Percentiles rank a stretch among this genome's conserved stretches.
These are phyloP conservation scores for Paecilomyces sp. DNA, from an alignment of 2,329 filamentous ascomycete species.

Conservation along the genomic window DNA sequence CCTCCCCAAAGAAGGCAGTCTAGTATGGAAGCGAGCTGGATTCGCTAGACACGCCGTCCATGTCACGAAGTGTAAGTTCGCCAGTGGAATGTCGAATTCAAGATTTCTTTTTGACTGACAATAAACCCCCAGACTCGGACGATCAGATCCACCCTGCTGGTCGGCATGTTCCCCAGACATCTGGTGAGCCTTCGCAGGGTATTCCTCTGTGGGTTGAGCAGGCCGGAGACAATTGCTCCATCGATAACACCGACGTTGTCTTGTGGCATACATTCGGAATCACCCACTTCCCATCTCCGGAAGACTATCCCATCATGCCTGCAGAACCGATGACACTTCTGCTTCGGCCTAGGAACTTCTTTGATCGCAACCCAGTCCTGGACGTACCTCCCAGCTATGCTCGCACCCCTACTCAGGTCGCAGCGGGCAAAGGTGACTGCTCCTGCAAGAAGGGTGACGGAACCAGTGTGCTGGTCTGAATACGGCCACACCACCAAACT, in stretches of 20 bases:
- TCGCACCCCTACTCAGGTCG: constrained; percentile 63
- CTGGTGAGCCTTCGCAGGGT: constrained; percentile 66
- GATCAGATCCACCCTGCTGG: constrained; percentile 79
- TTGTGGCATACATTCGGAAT: constrained; percentile 93
- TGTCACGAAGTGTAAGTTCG: constrained; percentile 72
- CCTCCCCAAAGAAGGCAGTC: constrained; percentile 69
- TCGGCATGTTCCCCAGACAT: constrained; percentile 81
- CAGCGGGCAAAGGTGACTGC: constrained; percentile 33
- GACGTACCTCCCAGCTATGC: constrained; percentile 73
- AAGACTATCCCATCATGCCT: constrained; percentile 91
- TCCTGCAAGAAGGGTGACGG: constrained; percentile 30
- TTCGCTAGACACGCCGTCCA: constrained; percentile 83
- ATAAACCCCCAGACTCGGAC: constrained; percentile 55
- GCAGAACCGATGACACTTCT: constrained; percentile 77
- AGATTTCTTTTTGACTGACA: constrained; percentile 5
- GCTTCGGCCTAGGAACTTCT: constrained; percentile 75
- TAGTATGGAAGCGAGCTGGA: constrained; percentile 85
- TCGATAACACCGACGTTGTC: constrained; percentile 79
- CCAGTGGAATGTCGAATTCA: not conserved
- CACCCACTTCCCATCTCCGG: constrained; percentile 80
- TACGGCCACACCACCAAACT: not conserved
- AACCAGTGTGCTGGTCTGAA: constrained; percentile 30
- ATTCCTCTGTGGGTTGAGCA: constrained; percentile 65
- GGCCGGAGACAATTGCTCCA: constrained; percentile 57
- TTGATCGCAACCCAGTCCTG: constrained; percentile 68